phyloP scores from a whole-genome alignment of 306 rosid species.

The Acacia confusa region DNA sequence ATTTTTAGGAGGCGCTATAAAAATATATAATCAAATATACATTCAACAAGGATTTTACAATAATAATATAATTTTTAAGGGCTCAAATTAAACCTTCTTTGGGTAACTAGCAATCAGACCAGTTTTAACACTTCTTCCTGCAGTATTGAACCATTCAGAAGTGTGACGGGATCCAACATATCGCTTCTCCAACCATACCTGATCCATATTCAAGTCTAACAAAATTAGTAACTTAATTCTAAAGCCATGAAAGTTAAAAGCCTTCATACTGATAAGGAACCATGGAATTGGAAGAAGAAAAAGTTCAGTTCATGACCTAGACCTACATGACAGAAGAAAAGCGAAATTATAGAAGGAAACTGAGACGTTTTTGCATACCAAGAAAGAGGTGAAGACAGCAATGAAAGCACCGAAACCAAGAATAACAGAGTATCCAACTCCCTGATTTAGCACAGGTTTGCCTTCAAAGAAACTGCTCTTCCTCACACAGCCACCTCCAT shows the following conservation, averaged over 20 bases:
- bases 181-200: conserved; percentile 95
- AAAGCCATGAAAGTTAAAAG: neutral
- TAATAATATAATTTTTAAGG: too few relatives aligned
- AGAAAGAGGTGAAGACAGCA: conserved; percentile 84
- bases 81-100: too few relatives aligned
- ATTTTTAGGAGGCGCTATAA: too few relatives aligned
- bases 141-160: conserved; percentile 97
- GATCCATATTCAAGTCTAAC: conserved; percentile 15
- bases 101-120: conserved; percentile 80
- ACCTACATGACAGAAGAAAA: neutral
- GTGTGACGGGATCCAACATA: conserved; percentile 85
- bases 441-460: conserved; percentile 78
- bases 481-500: conserved; percentile 64
- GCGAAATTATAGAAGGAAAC: neutral
- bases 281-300: neutral
- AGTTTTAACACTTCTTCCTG: conserved; percentile 91
- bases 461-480: conserved; percentile 86
- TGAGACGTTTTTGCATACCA: conserved; percentile 45
- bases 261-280: neutral
- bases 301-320: neutral
- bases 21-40: too few relatives aligned
- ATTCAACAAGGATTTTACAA: too few relatives aligned
- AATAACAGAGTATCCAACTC: conserved; percentile 78
- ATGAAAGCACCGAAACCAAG: conserved; percentile 96
- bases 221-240: conserved; percentile 14